phyloP scores from a whole-genome alignment of 2,329 filamentous ascomycete genomes.

The Apiospora saccharicola region DNA sequence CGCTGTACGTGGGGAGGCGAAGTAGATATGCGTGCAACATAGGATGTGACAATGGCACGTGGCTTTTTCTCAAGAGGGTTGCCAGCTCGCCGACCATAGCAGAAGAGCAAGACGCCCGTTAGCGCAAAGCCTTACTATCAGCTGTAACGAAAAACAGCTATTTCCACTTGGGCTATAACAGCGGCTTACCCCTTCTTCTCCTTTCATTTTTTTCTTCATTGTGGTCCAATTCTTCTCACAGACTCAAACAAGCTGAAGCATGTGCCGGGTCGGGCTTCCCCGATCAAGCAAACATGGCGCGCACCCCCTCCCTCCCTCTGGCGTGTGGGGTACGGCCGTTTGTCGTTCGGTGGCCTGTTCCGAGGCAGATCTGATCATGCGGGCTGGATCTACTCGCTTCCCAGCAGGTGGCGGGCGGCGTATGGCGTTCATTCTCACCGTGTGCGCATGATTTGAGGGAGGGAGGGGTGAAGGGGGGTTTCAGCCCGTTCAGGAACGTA shows the following conservation, averaged over 20 bases:
- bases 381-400: background rate
- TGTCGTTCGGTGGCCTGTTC: background rate
- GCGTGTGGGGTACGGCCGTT: background rate
- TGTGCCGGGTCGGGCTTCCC: background rate
- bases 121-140: background rate
- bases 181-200: background rate
- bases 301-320: background rate
- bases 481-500: background rate
- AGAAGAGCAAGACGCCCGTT: background rate
- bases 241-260: background rate
- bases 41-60: background rate
- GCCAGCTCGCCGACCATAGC: background rate
- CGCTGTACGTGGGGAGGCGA: background rate
- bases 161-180: background rate
- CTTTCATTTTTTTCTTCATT: background rate
- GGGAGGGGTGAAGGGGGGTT: background rate
- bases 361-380: background rate
- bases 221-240: background rate
- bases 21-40: background rate
- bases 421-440: background rate
- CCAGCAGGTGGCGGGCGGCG: background rate
- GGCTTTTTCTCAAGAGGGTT: background rate
- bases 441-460: background rate
- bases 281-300: background rate
- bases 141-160: constrained; percentile 1